These are phyloP conservation scores for Aspergillus fischeri DNA, from an alignment of 2,329 filamentous ascomycete species.

Conservation along the genomic window DNA sequence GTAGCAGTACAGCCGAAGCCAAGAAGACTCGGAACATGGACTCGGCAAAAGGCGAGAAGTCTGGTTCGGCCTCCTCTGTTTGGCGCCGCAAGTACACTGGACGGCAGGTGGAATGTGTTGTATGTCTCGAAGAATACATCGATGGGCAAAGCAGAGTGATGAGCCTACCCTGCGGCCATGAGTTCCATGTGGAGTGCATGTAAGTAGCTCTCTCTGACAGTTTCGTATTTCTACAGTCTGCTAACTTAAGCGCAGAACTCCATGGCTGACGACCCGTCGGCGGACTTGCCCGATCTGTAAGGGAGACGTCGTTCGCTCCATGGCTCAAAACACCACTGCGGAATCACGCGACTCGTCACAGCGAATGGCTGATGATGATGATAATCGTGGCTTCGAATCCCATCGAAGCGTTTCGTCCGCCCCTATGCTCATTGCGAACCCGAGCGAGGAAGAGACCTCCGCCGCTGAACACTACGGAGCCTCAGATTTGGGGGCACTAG, in stretches of 20 bases:
- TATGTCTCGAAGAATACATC: constrained; percentile 93
- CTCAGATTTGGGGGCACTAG: constrained; percentile 31
- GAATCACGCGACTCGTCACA: constrained; percentile 31
- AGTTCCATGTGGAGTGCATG: constrained; percentile 99
- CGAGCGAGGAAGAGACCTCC: constrained; percentile 31
- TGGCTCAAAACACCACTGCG: constrained; percentile 46
- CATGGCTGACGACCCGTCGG: constrained; percentile 91
- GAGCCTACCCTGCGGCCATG: constrained; percentile 94
- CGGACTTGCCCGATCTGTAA: constrained; percentile 99
- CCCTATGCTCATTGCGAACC: constrained; percentile 44
- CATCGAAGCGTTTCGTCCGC: constrained; percentile 48
- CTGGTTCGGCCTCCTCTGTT: constrained; percentile 29
- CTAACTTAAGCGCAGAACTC: constrained; percentile 59
- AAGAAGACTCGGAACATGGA: constrained; percentile 19
- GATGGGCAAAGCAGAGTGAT: constrained; percentile 93
- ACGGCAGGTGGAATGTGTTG: constrained; percentile 81
- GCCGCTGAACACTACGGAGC: constrained; percentile 42
- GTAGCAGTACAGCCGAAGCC: constrained; percentile 23
- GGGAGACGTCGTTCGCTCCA: constrained; percentile 75
- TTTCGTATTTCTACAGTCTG: constrained; percentile 5
- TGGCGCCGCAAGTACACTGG: constrained; percentile 58
- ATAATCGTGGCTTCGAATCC: constrained; percentile 43
- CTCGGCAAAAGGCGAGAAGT: constrained; percentile 45
- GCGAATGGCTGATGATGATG: constrained; percentile 39
- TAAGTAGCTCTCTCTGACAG: constrained; percentile 51